Evolutionary conservation across 495 filamentous ascomycete genomes (phyloP).

Genomic region (Jackrogersella multiformis): DNA sequence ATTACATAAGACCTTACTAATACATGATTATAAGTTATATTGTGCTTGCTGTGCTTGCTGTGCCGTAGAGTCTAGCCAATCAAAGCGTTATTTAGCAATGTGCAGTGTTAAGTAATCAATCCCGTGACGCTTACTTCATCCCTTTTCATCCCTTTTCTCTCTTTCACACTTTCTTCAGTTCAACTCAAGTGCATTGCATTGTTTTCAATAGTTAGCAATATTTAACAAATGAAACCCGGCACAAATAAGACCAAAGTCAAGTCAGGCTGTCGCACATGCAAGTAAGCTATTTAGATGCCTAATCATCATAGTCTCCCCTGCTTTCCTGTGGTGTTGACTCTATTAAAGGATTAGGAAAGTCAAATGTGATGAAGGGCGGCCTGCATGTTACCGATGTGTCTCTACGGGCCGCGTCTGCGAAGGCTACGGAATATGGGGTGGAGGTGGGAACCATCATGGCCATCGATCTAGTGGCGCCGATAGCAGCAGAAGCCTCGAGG

Average conservation of each 20-base stretch:
- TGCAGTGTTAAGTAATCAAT: too few relatives aligned
- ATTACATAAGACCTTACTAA: too few relatives aligned
- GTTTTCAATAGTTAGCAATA: too few relatives aligned
- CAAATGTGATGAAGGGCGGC: constrained; percentile 67
- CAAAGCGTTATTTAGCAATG: too few relatives aligned
- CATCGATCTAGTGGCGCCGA: constrained; percentile 19
- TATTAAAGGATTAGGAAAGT: constrained; percentile 55
- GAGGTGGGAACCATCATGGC: constrained; percentile 49
- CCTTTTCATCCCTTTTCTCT: too few relatives aligned
- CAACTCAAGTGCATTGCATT: too few relatives aligned
- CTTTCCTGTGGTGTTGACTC: constrained; percentile 2
- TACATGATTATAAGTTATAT: too few relatives aligned
- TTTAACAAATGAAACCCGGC: constrained; percentile 10
- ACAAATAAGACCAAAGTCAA: constrained; percentile 48
- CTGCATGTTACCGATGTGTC: constrained; percentile 62
- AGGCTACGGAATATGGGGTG: constrained; percentile 65
- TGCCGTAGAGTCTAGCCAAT: too few relatives aligned
- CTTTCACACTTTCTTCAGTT: too few relatives aligned
- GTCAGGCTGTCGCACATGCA: constrained; percentile 65
- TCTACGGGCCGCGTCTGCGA: constrained; percentile 67
- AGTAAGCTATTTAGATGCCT: constrained; percentile 46
- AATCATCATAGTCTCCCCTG: neutral
- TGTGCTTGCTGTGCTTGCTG: too few relatives aligned
- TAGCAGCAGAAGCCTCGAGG: neutral
- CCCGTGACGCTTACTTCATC: too few relatives aligned